Percentiles rank a stretch among this genome's conserved stretches.
Conservation (phyloP, 768 basidiomycete genomes). For the Multifurca ochricompacta region DNA sequence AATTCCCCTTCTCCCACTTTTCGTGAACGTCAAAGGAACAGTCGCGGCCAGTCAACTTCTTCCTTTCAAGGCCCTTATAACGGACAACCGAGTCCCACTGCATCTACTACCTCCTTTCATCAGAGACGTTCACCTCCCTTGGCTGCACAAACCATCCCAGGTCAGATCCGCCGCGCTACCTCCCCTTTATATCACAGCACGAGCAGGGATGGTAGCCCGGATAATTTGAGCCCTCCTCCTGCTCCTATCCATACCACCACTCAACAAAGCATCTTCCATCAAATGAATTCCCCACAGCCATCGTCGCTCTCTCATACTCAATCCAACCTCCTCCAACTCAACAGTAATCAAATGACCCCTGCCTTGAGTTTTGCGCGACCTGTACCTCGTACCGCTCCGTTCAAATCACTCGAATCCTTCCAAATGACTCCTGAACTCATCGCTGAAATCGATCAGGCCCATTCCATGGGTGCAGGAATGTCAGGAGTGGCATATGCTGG, state of each 20-base stretch:
- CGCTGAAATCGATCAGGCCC: constrained; percentile 18
- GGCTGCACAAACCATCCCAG: constrained; percentile 15
- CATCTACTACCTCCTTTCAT: constrained; percentile 19
- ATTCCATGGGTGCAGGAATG: constrained; percentile 12
- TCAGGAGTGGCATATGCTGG: constrained; percentile 18
- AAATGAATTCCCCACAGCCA: constrained; percentile 6
- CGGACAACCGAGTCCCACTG: constrained; percentile 19
- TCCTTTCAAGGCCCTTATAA: constrained; percentile 15
- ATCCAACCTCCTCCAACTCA: constrained; percentile 12
- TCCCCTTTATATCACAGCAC: constrained; percentile 17
- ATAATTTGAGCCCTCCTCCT: constrained; percentile 13
- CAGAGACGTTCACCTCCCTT: constrained; percentile 19
- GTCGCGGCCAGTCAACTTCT: constrained; percentile 17
- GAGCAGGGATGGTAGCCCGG: constrained; percentile 19
- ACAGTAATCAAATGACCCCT: constrained; percentile 13
- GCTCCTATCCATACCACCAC: constrained; percentile 5
- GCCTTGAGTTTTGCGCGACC: constrained; percentile 14
- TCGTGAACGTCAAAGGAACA: constrained; percentile 17
- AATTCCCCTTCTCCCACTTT: constrained; percentile 19
- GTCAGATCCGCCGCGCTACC: constrained; percentile 18
- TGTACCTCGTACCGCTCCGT: constrained; percentile 6
- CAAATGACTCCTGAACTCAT: constrained; percentile 15
- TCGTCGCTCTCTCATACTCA: constrained; percentile 7
- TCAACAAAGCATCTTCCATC: constrained; percentile 9
- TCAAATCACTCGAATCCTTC: constrained; percentile 10